A percentile compares a stretch with the other conserved stretches of the same genome.
phyloP scores from a whole-genome alignment of 805 yeast genomes.

The Kluyveromyces wickerhamii region DNA sequence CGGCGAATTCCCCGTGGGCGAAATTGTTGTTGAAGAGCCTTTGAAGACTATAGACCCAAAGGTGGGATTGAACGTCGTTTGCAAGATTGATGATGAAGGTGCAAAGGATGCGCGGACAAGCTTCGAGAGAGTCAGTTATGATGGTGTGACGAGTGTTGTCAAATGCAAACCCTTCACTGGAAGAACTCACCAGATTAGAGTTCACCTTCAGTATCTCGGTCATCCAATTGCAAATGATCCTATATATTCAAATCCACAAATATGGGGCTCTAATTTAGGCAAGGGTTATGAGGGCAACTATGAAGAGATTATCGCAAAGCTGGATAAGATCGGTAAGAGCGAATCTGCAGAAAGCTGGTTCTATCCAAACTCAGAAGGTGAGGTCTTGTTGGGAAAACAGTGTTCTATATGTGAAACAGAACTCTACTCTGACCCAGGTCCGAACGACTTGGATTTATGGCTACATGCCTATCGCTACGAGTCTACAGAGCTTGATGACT shows the following conservation, averaged over 20 bases:
- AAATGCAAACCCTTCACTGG: conserved; percentile 85
- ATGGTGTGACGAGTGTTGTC: conserved; percentile 57
- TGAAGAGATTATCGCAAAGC: conserved; percentile 36
- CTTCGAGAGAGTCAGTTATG: conserved; percentile 61
- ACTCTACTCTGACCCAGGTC: conserved; percentile 80
- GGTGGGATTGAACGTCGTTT: conserved; percentile 55
- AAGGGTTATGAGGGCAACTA: conserved; percentile 46
- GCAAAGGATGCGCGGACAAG: conserved; percentile 65
- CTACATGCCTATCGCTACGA: conserved; percentile 82
- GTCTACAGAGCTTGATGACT: conserved; percentile 34
- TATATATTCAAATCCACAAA: conserved; percentile 63
- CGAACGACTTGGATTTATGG: conserved; percentile 82
- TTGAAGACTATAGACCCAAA: conserved; percentile 66
- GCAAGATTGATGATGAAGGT: conserved; percentile 24
- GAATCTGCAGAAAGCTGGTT: conserved; percentile 62
- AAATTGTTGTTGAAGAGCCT: conserved; percentile 56
- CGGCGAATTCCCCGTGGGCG: conserved; percentile 73
- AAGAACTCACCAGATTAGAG: conserved; percentile 90
- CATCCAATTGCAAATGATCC: conserved; percentile 92
- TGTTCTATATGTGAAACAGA: conserved; percentile 66
- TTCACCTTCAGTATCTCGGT: conserved; percentile 85
- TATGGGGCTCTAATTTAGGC: conserved; percentile 80
- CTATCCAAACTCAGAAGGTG: conserved; percentile 54
- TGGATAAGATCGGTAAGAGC: conserved; percentile 67
- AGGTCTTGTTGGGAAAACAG: conserved; percentile 45